Conservation (phyloP, 176 grass and related monocot genomes). For the Rhynchospora breviuscula region DNA sequence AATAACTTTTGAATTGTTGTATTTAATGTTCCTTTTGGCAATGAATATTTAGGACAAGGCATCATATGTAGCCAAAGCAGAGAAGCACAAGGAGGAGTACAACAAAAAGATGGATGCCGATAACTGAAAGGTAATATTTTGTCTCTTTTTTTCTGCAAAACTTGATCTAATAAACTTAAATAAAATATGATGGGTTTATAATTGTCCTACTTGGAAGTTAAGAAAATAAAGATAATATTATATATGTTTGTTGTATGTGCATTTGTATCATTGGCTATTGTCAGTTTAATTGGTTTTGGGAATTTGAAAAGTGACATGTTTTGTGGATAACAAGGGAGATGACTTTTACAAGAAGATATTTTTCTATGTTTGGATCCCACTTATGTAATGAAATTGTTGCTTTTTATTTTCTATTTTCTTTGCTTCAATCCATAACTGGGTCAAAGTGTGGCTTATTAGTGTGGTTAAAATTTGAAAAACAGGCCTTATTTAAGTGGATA, state of each 20-base stretch:
- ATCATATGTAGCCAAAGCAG: slow-evolving; percentile 55
- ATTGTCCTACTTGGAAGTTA: background rate
- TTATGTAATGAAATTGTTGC: too few species aligned
- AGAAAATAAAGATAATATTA: background rate
- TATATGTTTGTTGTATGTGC: background rate
- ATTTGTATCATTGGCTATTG: background rate
- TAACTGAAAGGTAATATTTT: slow-evolving; percentile 45
- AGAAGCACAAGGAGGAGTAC: slow-evolving; percentile 39
- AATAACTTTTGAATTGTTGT: background rate
- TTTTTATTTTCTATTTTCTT: background rate
- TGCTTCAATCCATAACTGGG: background rate
- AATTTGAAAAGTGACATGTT: background rate
- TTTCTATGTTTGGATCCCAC: too few species aligned
- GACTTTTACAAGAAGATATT: background rate
- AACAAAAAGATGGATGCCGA: slow-evolving; percentile 37
- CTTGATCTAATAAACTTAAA: background rate
- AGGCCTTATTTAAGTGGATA: background rate
- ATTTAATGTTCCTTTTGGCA: slow-evolving; percentile 4
- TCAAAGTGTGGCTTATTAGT: background rate
- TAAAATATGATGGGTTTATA: background rate
- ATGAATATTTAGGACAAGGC: slow-evolving; percentile 57
- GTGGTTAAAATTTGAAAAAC: background rate
- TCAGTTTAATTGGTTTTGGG: slow-evolving; percentile 12
- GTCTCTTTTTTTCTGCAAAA: background rate
- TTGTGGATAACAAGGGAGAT: slow-evolving; percentile 28